These are phyloP conservation scores for Sordariomycetes sp. DNA, from an alignment of 2,329 filamentous ascomycete genomes.

Conservation along the genomic window DNA sequence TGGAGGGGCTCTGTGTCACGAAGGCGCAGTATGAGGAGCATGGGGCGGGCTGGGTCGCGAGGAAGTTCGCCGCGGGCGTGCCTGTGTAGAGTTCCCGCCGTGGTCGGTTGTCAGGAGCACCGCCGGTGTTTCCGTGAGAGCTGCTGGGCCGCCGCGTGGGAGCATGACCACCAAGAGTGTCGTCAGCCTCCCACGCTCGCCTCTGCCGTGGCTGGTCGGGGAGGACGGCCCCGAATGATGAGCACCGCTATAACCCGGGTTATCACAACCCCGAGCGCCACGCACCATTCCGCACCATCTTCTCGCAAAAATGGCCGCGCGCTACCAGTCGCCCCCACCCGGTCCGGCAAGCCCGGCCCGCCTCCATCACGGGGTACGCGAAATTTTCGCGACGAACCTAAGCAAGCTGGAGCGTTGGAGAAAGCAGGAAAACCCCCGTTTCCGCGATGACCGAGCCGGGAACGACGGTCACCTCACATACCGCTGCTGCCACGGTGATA, in stretches of 20 bases:
- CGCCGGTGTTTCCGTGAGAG: not conserved
- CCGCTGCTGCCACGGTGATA: too few relatives aligned
- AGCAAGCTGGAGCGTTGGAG: too few relatives aligned
- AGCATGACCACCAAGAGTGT: too few relatives aligned
- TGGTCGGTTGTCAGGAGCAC: not conserved
- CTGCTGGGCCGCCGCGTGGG: too few relatives aligned
- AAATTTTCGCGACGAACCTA: not conserved
- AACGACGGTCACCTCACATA: too few relatives aligned
- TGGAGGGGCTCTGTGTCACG: conserved; percentile 64
- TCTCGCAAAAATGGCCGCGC: not conserved
- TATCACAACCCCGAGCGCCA: too few relatives aligned
- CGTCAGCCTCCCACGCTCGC: not conserved
- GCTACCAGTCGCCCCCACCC: not conserved
- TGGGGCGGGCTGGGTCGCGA: conserved; percentile 63
- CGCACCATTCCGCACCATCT: not conserved
- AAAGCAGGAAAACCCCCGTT: too few relatives aligned
- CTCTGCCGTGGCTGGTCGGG: too few relatives aligned
- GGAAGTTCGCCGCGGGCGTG: conserved; percentile 48
- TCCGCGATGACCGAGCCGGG: too few relatives aligned
- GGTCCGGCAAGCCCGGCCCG: not conserved
- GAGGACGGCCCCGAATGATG: too few relatives aligned
- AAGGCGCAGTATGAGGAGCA: conserved; percentile 85
- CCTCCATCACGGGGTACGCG: not conserved
- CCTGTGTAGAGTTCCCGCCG: conserved; percentile 4
- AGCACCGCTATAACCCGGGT: too few relatives aligned